A percentile compares a stretch with the other conserved stretches of the same genome.
These are phyloP conservation scores for Microsporum canis DNA, from an alignment of 2,329 filamentous ascomycete genomes.

Conservation along the genomic window DNA sequence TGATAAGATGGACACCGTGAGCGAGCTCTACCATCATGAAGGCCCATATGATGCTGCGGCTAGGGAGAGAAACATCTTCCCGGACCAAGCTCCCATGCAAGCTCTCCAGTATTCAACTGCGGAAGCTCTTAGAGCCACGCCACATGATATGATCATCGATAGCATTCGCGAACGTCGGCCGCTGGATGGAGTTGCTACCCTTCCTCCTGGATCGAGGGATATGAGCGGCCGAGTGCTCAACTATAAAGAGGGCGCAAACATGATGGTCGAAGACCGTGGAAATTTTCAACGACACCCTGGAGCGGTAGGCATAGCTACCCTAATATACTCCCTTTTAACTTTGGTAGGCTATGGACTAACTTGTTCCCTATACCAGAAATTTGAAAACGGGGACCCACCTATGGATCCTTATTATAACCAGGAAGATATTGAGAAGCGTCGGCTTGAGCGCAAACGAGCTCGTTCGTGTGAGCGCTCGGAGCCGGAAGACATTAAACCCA, in stretches of 20 bases:
- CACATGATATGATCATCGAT: conserved; percentile 64
- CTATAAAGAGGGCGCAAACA: conserved; percentile 76
- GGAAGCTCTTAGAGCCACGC: conserved; percentile 71
- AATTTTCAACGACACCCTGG: conserved; percentile 67
- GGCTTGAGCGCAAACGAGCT: not conserved
- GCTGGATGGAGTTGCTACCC: conserved; percentile 63
- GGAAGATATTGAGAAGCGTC: not conserved
- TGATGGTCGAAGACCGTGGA: conserved; percentile 57
- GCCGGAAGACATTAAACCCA: not conserved
- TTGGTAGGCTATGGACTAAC: not conserved
- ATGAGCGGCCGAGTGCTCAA: conserved; percentile 57
- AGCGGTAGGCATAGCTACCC: conserved; percentile 45
- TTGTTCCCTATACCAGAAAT: conserved; percentile 25
- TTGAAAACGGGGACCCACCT: conserved; percentile 31
- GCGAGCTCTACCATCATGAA: conserved; percentile 64
- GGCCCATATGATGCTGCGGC: conserved; percentile 82
- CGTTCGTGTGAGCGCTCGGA: not conserved
- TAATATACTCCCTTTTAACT: not conserved
- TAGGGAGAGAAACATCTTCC: conserved; percentile 57
- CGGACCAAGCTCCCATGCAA: conserved; percentile 57
- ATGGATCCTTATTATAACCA: conserved; percentile 21
- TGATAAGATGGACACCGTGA: conserved; percentile 50
- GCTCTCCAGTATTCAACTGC: conserved; percentile 62
- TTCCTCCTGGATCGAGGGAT: conserved; percentile 64
- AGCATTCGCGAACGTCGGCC: conserved; percentile 62